phyloP scores from a whole-genome alignment of 495 filamentous ascomycete species.

The Xylaria flabelliformis region DNA sequence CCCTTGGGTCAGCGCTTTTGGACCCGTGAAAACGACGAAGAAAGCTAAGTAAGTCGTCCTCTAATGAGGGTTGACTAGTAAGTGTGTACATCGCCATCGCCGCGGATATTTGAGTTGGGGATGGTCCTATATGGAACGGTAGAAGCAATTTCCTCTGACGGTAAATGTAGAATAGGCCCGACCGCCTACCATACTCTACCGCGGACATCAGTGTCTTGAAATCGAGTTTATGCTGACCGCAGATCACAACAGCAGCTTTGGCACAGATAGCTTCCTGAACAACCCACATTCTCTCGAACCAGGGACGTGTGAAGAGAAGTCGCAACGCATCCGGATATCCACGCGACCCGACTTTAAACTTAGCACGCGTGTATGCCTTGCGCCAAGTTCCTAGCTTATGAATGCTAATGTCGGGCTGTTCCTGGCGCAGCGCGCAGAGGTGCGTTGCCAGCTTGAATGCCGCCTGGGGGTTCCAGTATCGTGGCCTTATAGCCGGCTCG shows the following conservation, averaged over 20 bases:
- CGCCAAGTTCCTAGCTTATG: background rate
- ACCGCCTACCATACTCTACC: background rate
- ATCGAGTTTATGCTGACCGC: background rate
- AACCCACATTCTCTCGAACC: conserved; percentile 12
- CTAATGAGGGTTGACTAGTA: background rate
- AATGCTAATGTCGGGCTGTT: background rate
- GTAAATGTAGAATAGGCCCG: background rate
- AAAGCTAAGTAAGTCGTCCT: conserved; percentile 1
- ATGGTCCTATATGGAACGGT: background rate
- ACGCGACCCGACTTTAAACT: background rate
- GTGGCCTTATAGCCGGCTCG: background rate
- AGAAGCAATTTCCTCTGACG: background rate
- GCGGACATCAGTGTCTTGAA: conserved; percentile 3
- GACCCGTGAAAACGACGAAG: conserved; percentile 8
- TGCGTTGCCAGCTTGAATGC: background rate
- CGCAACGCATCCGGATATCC: background rate
- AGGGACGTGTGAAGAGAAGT: background rate
- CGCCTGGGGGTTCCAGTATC: background rate
- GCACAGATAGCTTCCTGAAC: background rate
- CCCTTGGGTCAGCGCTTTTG: background rate
- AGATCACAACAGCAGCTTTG: background rate
- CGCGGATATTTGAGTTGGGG: background rate
- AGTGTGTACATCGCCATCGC: conserved; percentile 7
- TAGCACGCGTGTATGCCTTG: background rate
- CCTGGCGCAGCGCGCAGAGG: background rate